Percentiles rank a stretch among this genome's conserved stretches.
Conservation (phyloP, 495 filamentous ascomycete genomes). For the Rostrohypoxylon terebratum region DNA sequence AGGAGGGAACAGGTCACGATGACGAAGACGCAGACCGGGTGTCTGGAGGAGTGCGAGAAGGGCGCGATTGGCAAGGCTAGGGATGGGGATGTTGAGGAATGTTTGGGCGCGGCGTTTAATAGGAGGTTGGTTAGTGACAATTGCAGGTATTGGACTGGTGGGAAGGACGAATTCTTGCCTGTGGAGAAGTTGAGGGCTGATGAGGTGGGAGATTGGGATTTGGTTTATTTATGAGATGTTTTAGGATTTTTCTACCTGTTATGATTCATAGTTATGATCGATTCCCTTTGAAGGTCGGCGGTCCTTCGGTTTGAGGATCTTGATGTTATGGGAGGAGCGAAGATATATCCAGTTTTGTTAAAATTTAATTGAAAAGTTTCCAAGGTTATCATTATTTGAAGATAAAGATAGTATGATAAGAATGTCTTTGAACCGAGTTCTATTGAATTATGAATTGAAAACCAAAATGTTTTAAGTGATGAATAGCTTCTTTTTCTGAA, state of each 20-base stretch:
- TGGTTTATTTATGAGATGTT: conserved; percentile 33
- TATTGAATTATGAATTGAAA: background rate
- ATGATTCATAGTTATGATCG: background rate
- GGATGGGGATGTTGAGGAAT: conserved; percentile 23
- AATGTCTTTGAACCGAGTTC: background rate
- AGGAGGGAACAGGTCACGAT: background rate
- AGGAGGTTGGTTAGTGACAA: conserved; percentile 8
- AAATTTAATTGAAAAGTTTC: background rate
- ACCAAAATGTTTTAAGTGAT: background rate
- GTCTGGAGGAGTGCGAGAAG: conserved; percentile 43
- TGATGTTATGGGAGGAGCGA: background rate
- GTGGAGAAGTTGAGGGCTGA: conserved; percentile 28
- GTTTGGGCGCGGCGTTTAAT: conserved; percentile 41
- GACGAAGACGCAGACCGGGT: background rate
- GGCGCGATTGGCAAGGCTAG: conserved; percentile 24
- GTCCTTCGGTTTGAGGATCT: background rate
- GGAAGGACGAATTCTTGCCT: conserved; percentile 33
- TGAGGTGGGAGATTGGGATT: conserved; percentile 34
- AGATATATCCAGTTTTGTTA: background rate
- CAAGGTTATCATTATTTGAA: background rate
- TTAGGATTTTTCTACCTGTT: background rate
- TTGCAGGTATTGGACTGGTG: conserved; percentile 43
- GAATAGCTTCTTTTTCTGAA: background rate
- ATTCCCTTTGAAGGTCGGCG: background rate
- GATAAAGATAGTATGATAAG: background rate